These are phyloP conservation scores for Rhododendron henanense DNA, from an alignment of 148 eudicot genomes.

Conservation along the genomic window DNA sequence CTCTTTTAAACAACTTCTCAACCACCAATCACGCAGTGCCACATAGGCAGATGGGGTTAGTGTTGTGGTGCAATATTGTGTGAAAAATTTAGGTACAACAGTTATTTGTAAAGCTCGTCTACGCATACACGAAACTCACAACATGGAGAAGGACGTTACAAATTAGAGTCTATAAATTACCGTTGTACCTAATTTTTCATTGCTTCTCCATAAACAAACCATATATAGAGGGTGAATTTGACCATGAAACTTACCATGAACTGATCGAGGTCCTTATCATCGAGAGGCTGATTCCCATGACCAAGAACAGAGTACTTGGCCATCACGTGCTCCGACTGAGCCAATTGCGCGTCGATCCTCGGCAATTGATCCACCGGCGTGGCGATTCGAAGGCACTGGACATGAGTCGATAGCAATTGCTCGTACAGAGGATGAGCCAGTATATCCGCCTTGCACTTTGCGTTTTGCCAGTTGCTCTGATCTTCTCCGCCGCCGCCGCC, in stretches of 20 bases:
- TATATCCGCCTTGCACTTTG: constrained; percentile 64
- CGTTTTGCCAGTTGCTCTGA: constrained; percentile 37
- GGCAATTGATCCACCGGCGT: constrained; percentile 94
- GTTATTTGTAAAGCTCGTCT: too few relatives aligned
- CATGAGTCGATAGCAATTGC: constrained; percentile 75
- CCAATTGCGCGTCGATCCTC: constrained; percentile 77
- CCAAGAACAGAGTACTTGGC: constrained; percentile 63
- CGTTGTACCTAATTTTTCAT: too few relatives aligned
- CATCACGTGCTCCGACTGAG: constrained; percentile 70
- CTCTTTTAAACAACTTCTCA: too few relatives aligned
- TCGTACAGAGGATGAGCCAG: constrained; percentile 73
- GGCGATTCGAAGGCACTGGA: constrained; percentile 70
- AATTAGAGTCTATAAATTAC: too few relatives aligned
- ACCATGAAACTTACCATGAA: constrained; percentile 55
- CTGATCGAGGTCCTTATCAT: constrained; percentile 83
- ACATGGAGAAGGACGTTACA: too few relatives aligned
- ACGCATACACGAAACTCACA: too few relatives aligned
- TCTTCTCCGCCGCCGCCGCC: constrained; percentile 14
- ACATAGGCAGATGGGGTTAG: too few relatives aligned
- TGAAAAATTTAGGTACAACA: too few relatives aligned
- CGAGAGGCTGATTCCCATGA: constrained; percentile 29
- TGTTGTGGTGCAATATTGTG: too few relatives aligned
- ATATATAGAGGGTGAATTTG: neutral
- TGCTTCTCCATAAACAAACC: neutral
- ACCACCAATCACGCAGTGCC: too few relatives aligned